A percentile compares a stretch with the other conserved stretches of the same genome.
Conservation (phyloP, 371 early-diverging fungal species). For the Dichotomocladium elegans region DNA sequence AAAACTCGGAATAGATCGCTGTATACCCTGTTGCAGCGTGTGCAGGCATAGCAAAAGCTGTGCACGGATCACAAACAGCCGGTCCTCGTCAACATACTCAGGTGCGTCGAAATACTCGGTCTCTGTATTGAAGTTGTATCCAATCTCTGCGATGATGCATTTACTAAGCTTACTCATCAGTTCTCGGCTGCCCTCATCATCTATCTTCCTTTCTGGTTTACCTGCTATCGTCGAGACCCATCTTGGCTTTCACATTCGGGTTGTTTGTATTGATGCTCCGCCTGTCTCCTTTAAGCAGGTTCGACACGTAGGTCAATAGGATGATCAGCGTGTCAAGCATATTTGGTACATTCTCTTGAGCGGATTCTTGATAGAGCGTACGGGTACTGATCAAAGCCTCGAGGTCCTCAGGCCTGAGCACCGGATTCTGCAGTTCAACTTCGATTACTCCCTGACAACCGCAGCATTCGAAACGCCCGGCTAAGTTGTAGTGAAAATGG, state of each 20-base stretch:
- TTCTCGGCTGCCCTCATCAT: neutral
- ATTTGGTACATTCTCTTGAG: slow-evolving; percentile 9
- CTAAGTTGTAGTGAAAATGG: neutral
- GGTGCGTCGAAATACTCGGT: slow-evolving; percentile 29
- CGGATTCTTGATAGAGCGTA: neutral
- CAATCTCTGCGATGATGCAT: slow-evolving; percentile 25
- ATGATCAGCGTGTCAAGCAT: slow-evolving; percentile 21
- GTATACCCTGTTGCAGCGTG: slow-evolving; percentile 12
- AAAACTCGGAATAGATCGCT: neutral
- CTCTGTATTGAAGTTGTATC: slow-evolving; percentile 28
- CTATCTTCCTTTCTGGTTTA: slow-evolving; percentile 1
- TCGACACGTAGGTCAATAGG: slow-evolving; percentile 23
- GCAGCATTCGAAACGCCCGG: slow-evolving; percentile 1
- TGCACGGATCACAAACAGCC: slow-evolving; percentile 15
- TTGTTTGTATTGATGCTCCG: slow-evolving; percentile 34
- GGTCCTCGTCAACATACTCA: slow-evolving; percentile 7
- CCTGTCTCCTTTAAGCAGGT: slow-evolving; percentile 20
- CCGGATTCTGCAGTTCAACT: neutral
- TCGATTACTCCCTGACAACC: neutral
- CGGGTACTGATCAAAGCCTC: neutral
- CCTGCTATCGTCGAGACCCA: slow-evolving; percentile 38
- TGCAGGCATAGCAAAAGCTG: slow-evolving; percentile 23
- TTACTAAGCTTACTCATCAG: slow-evolving; percentile 18
- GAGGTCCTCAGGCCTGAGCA: neutral
- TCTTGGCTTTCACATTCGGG: slow-evolving; percentile 17